These are phyloP conservation scores for Rehmannia glutinosa DNA, from an alignment of 257 asterid species.

Conservation along the genomic window DNA sequence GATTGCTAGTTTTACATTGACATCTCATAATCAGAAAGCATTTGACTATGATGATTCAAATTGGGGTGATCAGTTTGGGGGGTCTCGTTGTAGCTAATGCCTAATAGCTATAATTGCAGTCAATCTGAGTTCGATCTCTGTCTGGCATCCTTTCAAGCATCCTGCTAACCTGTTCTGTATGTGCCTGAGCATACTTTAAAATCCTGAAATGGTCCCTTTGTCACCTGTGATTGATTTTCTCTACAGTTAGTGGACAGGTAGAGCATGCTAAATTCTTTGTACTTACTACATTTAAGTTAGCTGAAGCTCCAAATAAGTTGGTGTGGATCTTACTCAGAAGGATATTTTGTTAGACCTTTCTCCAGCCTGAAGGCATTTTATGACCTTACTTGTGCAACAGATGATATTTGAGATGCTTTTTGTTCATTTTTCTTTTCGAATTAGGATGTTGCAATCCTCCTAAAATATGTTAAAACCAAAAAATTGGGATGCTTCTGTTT, in stretches of 20 bases:
- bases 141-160: too few relatives aligned
- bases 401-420: neutral
- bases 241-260: neutral
- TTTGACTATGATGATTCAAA: neutral
- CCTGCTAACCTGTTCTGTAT: too few relatives aligned
- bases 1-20: neutral
- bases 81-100: too few relatives aligned
- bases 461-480: neutral
- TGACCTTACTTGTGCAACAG: neutral
- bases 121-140: too few relatives aligned
- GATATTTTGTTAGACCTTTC: neutral
- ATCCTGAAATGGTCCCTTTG: neutral
- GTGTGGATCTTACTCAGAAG: neutral
- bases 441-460: neutral
- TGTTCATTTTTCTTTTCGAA: too few relatives aligned
- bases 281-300: neutral
- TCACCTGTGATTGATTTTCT: neutral
- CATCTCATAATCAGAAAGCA: neutral
- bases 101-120: too few relatives aligned
- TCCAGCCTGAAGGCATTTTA: neutral
- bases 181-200: too few relatives aligned
- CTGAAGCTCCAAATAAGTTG: neutral
- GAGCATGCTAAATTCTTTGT: neutral
- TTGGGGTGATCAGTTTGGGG: too few relatives aligned
- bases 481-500: neutral